phyloP scores from a whole-genome alignment of 371 early-diverging fungal genomes.

The Thermomucor indicae-seudaticae region DNA sequence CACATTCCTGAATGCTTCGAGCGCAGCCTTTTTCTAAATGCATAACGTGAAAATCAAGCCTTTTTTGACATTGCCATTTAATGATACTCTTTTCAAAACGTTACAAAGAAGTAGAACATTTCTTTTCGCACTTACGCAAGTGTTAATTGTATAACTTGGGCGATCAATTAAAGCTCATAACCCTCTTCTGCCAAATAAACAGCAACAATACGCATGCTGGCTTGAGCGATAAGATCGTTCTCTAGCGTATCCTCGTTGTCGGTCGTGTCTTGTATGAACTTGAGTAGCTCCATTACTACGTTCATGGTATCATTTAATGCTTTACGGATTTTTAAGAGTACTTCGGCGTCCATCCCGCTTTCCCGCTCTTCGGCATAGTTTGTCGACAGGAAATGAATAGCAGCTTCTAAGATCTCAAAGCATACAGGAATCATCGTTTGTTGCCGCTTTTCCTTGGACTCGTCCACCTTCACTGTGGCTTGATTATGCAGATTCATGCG shows the following conservation, averaged over 20 bases:
- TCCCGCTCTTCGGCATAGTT: slow-evolving; percentile 20
- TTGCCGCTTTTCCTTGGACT: slow-evolving; percentile 20
- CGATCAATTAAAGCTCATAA: slow-evolving; percentile 27
- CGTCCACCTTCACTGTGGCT: slow-evolving; percentile 8
- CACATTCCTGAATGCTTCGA: too few species aligned
- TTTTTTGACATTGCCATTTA: too few species aligned
- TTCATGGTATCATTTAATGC: slow-evolving; percentile 39
- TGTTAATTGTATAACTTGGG: too few species aligned
- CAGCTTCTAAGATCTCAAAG: slow-evolving; percentile 42
- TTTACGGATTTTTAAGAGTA: slow-evolving; percentile 35
- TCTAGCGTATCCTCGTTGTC: slow-evolving; percentile 21
- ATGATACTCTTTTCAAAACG: too few species aligned
- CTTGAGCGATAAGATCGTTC: slow-evolving; percentile 34
- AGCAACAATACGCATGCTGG: slow-evolving; percentile 38
- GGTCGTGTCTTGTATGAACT: slow-evolving; percentile 30
- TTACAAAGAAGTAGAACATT: too few species aligned
- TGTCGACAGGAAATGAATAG: slow-evolving; percentile 33
- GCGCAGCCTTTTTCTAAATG: too few species aligned
- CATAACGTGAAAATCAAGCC: too few species aligned
- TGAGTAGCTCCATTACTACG: slow-evolving; percentile 34
- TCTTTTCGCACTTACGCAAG: too few species aligned
- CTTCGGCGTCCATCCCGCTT: slow-evolving; percentile 36
- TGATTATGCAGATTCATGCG: slow-evolving; percentile 18
- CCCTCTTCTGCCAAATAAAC: slow-evolving; percentile 47
- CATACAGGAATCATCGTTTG: slow-evolving; percentile 39